Base-by-base conservation (phyloP, 495 filamentous ascomycete genomes). In the Lichina pygmaea region DNA sequence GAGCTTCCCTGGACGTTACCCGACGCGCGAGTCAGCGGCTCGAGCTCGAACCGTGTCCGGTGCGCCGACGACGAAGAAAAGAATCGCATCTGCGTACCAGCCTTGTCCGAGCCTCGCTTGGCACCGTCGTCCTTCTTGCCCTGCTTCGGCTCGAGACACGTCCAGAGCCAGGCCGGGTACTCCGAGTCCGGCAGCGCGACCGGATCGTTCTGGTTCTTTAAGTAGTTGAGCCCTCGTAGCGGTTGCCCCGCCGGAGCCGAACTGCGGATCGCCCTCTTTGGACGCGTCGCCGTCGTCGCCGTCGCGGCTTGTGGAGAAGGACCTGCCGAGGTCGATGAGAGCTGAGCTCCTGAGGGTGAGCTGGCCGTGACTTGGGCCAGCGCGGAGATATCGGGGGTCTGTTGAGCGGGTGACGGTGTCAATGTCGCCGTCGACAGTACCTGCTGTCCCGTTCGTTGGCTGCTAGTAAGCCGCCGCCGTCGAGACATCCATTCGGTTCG, bases 161-260 rank as follows among this genome's bases (percentile, higher is more conserved):
- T 60, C 89, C 89, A 97, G 45, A 97, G 62, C 89, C 89, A 97
- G 10, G 65, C 68, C 12, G 89, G 89, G 62, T 97, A 97, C 46
- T 83, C 85, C 33, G 69, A 61, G 57, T 97, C 89, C 45, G 77
- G 69, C 53, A 73, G 62, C 32, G 89, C 89, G 9, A 92, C 51
- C 6, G 73, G 58, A 47, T 73, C 70, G 0, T 74, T 73, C 55
- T 83, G 75, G 37, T 67, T 67, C 64, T 93, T 94, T 54, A 91
- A 63, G 63, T 89, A 93, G 58, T 84, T 91, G 49, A 97, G 66
- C 7, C 85, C 83, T 33, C 65, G 73, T 45, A 97, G 55, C 34
- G 67, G 61, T 3, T 80, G 84, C 15, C 89, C 89, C 3, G 74
- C 72, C 0, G 66, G 59, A 43, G 75, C 76, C 40, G 60, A 71